Evolutionary conservation across 1,139 yeast species (phyloP), one percentile per base, ranked within the genome.

Genomic region (Chernovozyma aurita): DNA sequence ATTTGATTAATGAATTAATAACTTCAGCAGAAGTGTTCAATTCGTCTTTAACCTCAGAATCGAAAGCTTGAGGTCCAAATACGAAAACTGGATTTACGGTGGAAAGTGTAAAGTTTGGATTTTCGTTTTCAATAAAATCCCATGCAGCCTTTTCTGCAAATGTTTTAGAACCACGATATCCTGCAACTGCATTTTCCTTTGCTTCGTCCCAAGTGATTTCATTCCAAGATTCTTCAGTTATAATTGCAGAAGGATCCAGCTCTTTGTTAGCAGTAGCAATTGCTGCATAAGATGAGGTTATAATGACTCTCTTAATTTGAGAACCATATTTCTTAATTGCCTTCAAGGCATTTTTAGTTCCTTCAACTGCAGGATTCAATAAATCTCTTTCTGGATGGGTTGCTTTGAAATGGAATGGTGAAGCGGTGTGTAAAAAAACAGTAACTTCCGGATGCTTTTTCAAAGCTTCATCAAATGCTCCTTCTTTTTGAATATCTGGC

Each of bases 321-420:
- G 57, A 53, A 6, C 54, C 64, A 30, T 43, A 39, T 11, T 43
- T 44, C 34, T 52, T 46, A 30, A 61, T 50, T 0, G 68, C 57
- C 12, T 41, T 40, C 39, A 63, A 50, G 1, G 58, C 62, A 40
- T 57, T 62, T 29, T 52, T 51, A 6, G 71, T 65, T 7, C 74
- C 73, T 31, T 55, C 47, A 11, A 66, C 57, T 2, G 73, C 72
- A 12, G 74, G 73, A 18, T 58, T 42, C 13, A 67, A 50, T 42
- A 68, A 51, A 33, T 65, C 73, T 18, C 49, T 46, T 46, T 67
- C 73, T 4, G 65, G 65, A 35, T 64, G 63, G 0, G 54, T 50
- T 2, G 67, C 56, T 28, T 62, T 62, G 37, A 56, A 61, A 38
- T 53, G 55, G 37, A 59, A 57, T 4, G 65, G 65, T 34, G 68